Conservation (phyloP, 306 rosid species). For the Mimosa bimucronata region DNA sequence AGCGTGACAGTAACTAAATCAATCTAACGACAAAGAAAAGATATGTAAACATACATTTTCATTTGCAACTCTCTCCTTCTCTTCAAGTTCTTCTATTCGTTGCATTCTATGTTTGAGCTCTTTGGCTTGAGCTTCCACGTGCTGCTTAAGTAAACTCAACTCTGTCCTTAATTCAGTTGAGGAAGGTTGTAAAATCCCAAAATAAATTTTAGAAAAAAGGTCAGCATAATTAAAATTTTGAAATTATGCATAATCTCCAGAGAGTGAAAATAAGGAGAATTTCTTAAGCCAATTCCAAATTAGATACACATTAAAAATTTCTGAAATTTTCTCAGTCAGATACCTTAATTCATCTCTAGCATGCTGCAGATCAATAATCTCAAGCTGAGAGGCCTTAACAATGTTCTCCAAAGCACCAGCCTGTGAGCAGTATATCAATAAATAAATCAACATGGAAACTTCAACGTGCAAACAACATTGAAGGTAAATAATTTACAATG, state of each 20-base stretch:
- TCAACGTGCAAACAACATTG: conserved; percentile 16
- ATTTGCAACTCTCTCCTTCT: conserved; percentile 85
- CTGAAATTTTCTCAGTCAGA: not conserved
- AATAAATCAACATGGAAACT: conserved; percentile 32
- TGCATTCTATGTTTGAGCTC: conserved; percentile 80
- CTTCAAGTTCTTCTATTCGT: conserved; percentile 82
- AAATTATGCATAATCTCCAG: not conserved
- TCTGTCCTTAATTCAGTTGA: conserved; percentile 85
- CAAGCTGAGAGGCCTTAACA: conserved; percentile 91
- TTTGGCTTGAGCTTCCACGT: conserved; percentile 73
- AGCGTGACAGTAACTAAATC: not conserved
- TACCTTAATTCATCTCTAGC: conserved; percentile 79
- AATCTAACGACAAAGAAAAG: conserved; percentile 16
- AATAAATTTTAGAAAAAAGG: conserved; percentile 25
- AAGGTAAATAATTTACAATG: conserved; percentile 20
- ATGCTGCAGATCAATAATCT: conserved; percentile 86
- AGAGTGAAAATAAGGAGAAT: not conserved
- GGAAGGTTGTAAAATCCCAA: conserved; percentile 39
- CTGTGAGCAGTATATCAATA: conserved; percentile 45
- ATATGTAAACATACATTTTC: conserved; percentile 66
- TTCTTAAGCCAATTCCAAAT: conserved; percentile 13
- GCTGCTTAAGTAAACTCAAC: conserved; percentile 87
- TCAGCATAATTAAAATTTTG: conserved; percentile 47
- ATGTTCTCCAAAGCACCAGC: conserved; percentile 95
- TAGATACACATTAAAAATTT: not conserved